Conservation (phyloP, 2,329 filamentous ascomycete genomes). For the Monilinia fructigena region DNA sequence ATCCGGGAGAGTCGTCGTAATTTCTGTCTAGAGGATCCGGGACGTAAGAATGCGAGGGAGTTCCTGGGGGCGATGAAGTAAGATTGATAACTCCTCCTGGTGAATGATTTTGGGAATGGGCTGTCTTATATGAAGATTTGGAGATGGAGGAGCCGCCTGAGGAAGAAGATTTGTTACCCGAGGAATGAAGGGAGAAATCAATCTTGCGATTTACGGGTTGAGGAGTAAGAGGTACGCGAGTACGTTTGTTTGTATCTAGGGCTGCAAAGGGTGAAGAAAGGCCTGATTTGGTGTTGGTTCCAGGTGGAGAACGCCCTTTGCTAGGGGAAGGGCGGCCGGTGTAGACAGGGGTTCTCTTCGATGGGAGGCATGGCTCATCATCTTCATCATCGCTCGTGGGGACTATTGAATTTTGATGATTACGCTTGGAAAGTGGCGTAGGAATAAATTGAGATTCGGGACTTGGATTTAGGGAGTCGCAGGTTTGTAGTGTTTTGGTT, state of each 20-base stretch:
- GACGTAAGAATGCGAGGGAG: not conserved
- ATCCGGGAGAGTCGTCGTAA: not conserved
- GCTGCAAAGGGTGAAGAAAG: not conserved
- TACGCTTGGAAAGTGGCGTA: constrained; percentile 4
- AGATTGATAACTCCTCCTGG: constrained; percentile 16
- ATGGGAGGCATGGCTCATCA: constrained; percentile 8
- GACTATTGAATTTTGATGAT: not conserved
- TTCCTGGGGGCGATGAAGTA: constrained; percentile 7
- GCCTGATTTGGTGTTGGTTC: not conserved
- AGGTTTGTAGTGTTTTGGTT: constrained; percentile 6
- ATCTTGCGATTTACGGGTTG: constrained; percentile 18
- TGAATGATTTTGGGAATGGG: constrained; percentile 6
- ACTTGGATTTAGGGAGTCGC: constrained; percentile 6
- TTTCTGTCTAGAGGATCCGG: not conserved
- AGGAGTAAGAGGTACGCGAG: constrained; percentile 10
- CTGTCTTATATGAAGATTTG: constrained; percentile 19
- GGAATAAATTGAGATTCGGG: constrained; percentile 4
- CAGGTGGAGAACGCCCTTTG: not conserved
- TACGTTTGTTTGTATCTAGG: not conserved
- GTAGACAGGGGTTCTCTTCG: not conserved
- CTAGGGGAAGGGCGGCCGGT: not conserved
- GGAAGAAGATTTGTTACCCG: constrained; percentile 12
- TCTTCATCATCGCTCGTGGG: constrained; percentile 4
- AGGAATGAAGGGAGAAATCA: constrained; percentile 10
- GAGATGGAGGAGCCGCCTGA: constrained; percentile 9